These are phyloP conservation scores for Penicillium sp. DNA, from an alignment of 2,329 filamentous ascomycete genomes.

Conservation along the genomic window DNA sequence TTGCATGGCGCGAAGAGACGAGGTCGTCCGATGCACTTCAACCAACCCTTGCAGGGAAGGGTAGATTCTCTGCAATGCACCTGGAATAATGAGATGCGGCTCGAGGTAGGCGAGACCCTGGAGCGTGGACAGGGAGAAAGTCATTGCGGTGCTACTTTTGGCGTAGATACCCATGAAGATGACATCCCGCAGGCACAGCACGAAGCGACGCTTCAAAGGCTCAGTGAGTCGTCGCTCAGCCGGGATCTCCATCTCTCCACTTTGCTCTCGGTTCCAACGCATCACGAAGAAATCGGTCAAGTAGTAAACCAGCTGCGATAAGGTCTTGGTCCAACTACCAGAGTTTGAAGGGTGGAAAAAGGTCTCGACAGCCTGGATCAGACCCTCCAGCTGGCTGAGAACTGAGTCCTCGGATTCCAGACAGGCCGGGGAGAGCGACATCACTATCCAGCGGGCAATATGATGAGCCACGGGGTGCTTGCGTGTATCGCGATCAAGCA, in stretches of 20 bases:
- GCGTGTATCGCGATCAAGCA: constrained; percentile 88
- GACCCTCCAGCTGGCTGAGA: constrained; percentile 79
- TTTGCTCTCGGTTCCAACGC: constrained; percentile 94
- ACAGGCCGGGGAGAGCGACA: constrained; percentile 85
- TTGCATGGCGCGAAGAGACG: constrained; percentile 87
- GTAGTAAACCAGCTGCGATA: constrained; percentile 89
- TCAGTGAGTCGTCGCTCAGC: constrained; percentile 75
- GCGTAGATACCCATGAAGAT: constrained; percentile 98
- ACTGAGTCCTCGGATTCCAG: constrained; percentile 77
- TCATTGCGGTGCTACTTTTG: constrained; percentile 89
- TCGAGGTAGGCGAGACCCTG: constrained; percentile 90
- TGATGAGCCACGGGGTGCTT: constrained; percentile 92
- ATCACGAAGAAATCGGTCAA: constrained; percentile 95
- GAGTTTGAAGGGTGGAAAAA: constrained; percentile 99
- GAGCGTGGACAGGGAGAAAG: constrained; percentile 85
- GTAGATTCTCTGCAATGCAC: constrained; percentile 93
- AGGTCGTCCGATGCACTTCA: constrained; percentile 94
- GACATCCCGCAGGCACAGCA: constrained; percentile 84
- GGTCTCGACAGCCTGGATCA: constrained; percentile 94
- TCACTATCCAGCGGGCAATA: constrained; percentile 88
- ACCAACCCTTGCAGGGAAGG: constrained; percentile 95
- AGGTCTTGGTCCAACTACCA: constrained; percentile 83
- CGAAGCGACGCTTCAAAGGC: constrained; percentile 84
- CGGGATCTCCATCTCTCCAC: constrained; percentile 85
- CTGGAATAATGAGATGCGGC: constrained; percentile 86